phyloP scores from a whole-genome alignment of 139 green algal species.

The Eudorina sp. region DNA sequence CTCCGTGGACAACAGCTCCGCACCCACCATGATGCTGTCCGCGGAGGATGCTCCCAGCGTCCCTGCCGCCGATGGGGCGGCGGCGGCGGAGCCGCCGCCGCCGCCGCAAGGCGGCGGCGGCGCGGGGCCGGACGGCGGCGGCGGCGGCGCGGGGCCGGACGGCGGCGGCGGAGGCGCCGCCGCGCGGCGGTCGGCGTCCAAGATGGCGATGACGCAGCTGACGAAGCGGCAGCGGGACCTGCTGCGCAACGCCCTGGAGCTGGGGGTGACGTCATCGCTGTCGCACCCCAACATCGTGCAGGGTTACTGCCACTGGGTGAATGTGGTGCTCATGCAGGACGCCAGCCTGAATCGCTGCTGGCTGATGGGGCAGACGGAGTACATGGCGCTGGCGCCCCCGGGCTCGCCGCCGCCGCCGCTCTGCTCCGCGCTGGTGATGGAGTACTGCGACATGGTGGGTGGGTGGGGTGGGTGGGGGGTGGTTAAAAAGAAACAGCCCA shows the following conservation, averaged over 20 bases:
- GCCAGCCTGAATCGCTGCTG: slow-evolving; percentile 43
- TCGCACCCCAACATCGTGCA: slow-evolving; percentile 59
- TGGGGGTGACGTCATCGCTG: slow-evolving; percentile 46
- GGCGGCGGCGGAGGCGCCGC: neutral
- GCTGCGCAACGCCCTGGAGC: slow-evolving; percentile 56
- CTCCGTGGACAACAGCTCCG: neutral
- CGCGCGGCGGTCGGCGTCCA: neutral
- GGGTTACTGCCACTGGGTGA: slow-evolving; percentile 51
- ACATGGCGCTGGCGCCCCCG: slow-evolving; percentile 43
- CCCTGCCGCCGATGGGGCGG: too few relatives aligned
- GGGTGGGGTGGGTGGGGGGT: neutral
- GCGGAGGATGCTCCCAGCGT: slow-evolving; percentile 15
- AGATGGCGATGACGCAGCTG: slow-evolving; percentile 23
- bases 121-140: neutral
- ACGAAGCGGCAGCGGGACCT: slow-evolving; percentile 45
- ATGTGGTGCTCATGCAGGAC: slow-evolving; percentile 48
- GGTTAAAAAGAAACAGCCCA: neutral
- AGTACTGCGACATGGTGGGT: slow-evolving; percentile 51
- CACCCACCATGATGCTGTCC: too few relatives aligned
- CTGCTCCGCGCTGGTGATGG: slow-evolving; percentile 48
- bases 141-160: neutral
- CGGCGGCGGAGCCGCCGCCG: neutral
- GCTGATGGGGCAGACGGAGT: slow-evolving; percentile 51
- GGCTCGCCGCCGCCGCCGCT: slow-evolving; percentile 43
- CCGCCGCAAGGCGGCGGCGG: neutral